Percentiles rank a stretch among this genome's conserved stretches.
These are phyloP conservation scores for Thoreauomyces humboldtii DNA, from an alignment of 192 early-diverging fungal genomes.

Conservation along the genomic window DNA sequence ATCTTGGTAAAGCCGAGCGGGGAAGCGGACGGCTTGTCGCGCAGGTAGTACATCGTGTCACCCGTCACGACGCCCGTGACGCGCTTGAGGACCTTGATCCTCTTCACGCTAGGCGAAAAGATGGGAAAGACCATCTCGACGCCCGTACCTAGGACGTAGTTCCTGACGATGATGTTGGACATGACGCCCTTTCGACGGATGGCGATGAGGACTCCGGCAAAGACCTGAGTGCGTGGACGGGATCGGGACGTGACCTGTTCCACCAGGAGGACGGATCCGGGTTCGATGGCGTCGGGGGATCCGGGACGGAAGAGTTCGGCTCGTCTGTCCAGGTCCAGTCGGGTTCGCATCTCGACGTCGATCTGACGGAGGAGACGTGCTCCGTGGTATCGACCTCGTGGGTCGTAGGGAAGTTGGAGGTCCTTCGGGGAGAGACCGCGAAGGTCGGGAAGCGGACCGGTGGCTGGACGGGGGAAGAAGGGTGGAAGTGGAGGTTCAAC, in stretches of 20 bases:
- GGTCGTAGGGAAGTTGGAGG: slow-evolving; percentile 32
- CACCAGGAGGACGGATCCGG: slow-evolving; percentile 50
- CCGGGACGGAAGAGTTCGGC: slow-evolving; percentile 34
- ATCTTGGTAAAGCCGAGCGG: slow-evolving; percentile 40
- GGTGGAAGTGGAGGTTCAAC: slow-evolving; percentile 28
- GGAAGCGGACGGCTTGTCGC: slow-evolving; percentile 29
- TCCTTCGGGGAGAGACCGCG: slow-evolving; percentile 13
- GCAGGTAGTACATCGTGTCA: slow-evolving; percentile 38
- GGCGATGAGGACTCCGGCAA: slow-evolving; percentile 51
- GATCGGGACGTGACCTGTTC: slow-evolving; percentile 47
- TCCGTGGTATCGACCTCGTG: slow-evolving; percentile 25
- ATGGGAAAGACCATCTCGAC: slow-evolving; percentile 54
- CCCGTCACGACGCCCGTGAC: slow-evolving; percentile 34
- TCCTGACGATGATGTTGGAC: slow-evolving; percentile 46
- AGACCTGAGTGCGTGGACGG: slow-evolving; percentile 37
- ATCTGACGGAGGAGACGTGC: slow-evolving; percentile 40
- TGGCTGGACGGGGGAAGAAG: slow-evolving; percentile 31
- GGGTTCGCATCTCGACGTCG: slow-evolving; percentile 42
- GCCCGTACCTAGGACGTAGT: slow-evolving; percentile 49
- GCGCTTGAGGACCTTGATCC: slow-evolving; percentile 48
- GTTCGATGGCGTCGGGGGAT: slow-evolving; percentile 33
- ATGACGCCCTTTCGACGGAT: slow-evolving; percentile 45
- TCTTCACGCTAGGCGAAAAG: slow-evolving; percentile 46
- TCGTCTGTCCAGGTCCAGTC: slow-evolving; percentile 45
- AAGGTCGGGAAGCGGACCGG: slow-evolving; percentile 24